Conservation (phyloP, 352 stramenopile genomes). For the Phytophthora ramorum region DNA sequence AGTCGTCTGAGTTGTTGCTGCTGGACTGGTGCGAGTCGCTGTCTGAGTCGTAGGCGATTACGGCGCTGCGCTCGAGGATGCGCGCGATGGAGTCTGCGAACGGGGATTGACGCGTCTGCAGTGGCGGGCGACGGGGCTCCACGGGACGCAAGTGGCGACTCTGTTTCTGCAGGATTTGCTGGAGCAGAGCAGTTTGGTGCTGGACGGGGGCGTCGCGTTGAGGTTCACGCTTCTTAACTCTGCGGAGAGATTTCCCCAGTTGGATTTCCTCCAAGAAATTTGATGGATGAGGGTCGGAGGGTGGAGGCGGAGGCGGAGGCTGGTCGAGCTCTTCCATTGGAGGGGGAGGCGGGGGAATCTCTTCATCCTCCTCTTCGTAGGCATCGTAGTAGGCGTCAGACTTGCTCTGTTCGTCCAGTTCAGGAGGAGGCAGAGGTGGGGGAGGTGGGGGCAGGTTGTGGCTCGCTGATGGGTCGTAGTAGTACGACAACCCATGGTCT, state of each 20-base stretch:
- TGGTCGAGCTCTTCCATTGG: constrained; percentile 22
- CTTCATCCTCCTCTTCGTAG: constrained; percentile 21
- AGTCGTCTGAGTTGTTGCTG: constrained; percentile 18
- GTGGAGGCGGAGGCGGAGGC: constrained; percentile 17
- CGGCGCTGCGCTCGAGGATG: constrained; percentile 61
- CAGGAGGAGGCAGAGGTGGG: constrained; percentile 32
- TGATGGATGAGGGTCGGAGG: constrained; percentile 3
- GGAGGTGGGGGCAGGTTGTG: constrained; percentile 31
- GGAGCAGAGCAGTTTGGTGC: constrained; percentile 43
- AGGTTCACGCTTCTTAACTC: neutral
- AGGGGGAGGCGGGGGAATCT: constrained; percentile 11
- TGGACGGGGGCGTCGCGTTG: constrained; percentile 12
- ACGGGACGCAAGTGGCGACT: constrained; percentile 48
- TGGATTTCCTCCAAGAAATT: constrained; percentile 48
- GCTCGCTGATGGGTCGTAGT: constrained; percentile 45
- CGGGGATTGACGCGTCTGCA: constrained; percentile 15
- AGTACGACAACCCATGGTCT: constrained; percentile 67
- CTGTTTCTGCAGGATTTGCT: constrained; percentile 69
- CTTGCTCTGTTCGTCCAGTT: constrained; percentile 34
- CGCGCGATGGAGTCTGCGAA: constrained; percentile 69
- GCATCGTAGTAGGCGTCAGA: constrained; percentile 26
- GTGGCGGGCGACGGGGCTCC: constrained; percentile 20
- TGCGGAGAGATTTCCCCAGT: constrained; percentile 33
- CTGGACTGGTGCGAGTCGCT: constrained; percentile 35
- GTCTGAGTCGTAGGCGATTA: constrained; percentile 74